phyloP scores from a whole-genome alignment of 441 rosid species.

The Aquilaria agallochum region DNA sequence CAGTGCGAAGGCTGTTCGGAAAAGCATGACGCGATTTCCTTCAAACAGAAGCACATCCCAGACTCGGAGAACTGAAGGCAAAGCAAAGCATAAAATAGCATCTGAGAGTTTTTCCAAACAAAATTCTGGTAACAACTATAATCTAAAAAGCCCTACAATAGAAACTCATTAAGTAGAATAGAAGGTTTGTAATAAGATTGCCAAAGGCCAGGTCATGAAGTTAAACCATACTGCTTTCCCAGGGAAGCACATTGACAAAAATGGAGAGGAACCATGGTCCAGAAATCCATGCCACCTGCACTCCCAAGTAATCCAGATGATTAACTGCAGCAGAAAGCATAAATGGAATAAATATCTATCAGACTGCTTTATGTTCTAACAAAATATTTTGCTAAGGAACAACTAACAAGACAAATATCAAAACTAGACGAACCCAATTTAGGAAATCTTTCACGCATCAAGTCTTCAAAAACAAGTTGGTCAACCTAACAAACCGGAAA shows the following conservation, averaged over 20 bases:
- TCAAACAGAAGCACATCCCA: slow-evolving; percentile 72
- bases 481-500: slow-evolving; percentile 39
- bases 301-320: slow-evolving; percentile 85
- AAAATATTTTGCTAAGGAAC: slow-evolving; percentile 10
- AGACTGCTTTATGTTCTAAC: slow-evolving; percentile 10
- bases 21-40: slow-evolving; percentile 65
- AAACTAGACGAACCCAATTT: slow-evolving; percentile 53
- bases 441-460: slow-evolving; percentile 58
- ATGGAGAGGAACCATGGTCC: slow-evolving; percentile 74
- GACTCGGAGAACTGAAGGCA: slow-evolving; percentile 51
- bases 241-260: slow-evolving; percentile 66
- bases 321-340: slow-evolving; percentile 65
- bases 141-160: too few relatives aligned
- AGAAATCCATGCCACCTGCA: slow-evolving; percentile 71
- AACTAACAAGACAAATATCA: slow-evolving; percentile 8
- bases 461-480: slow-evolving; percentile 64
- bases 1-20: slow-evolving; percentile 62
- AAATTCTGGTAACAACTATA: not conserved
- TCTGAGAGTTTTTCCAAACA: not conserved
- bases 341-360: slow-evolving; percentile 33
- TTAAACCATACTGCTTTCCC: slow-evolving; percentile 56
- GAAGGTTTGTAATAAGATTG: too few relatives aligned
- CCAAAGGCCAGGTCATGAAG: too few relatives aligned
- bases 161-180: not conserved
- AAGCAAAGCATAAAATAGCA: slow-evolving; percentile 10